Conservation (phyloP, 2,329 filamentous ascomycete genomes). For the Ampelomyces quisqualis region DNA sequence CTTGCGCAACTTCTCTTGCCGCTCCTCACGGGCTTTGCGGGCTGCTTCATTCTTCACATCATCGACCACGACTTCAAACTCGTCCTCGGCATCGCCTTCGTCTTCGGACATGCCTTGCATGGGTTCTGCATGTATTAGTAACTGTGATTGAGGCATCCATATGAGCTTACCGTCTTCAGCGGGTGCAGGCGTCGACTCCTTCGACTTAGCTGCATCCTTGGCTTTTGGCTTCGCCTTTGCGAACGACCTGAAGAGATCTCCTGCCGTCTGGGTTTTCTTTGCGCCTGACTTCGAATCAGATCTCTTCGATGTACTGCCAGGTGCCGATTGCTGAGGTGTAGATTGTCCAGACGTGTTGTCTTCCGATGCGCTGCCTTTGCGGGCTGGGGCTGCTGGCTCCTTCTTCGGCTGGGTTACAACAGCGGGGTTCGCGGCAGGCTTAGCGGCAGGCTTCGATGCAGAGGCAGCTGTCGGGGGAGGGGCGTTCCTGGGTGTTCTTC, state of each 20-base stretch:
- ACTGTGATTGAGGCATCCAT: background rate
- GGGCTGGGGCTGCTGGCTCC: slow-evolving; percentile 17
- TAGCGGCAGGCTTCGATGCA: slow-evolving; percentile 13
- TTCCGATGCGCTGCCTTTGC: slow-evolving; percentile 31
- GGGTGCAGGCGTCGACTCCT: slow-evolving; percentile 43
- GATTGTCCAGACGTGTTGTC: slow-evolving; percentile 40
- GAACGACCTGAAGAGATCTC: slow-evolving; percentile 75
- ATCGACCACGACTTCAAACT: slow-evolving; percentile 33
- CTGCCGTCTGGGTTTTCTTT: slow-evolving; percentile 61
- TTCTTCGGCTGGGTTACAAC: slow-evolving; percentile 20
- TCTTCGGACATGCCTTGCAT: slow-evolving; percentile 57
- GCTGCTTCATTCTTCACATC: slow-evolving; percentile 36
- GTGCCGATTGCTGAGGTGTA: slow-evolving; percentile 30
- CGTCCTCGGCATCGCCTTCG: slow-evolving; percentile 36
- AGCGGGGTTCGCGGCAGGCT: slow-evolving; percentile 14
- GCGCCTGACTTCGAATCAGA: slow-evolving; percentile 46
- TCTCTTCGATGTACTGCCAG: slow-evolving; percentile 33
- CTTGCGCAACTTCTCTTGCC: slow-evolving; percentile 64
- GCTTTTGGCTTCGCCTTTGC: slow-evolving; percentile 65
- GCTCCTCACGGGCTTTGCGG: slow-evolving; percentile 57
- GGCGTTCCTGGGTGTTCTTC: slow-evolving; percentile 45
- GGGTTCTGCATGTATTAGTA: slow-evolving; percentile 43
- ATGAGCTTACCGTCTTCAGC: slow-evolving; percentile 53
- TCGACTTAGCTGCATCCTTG: slow-evolving; percentile 48
- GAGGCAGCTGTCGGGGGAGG: slow-evolving; percentile 37